Evolutionary conservation across 2,329 filamentous ascomycete genomes (phyloP), one percentile per base, ranked within the genome.

Genomic region (Fusarium pininemorale): DNA sequence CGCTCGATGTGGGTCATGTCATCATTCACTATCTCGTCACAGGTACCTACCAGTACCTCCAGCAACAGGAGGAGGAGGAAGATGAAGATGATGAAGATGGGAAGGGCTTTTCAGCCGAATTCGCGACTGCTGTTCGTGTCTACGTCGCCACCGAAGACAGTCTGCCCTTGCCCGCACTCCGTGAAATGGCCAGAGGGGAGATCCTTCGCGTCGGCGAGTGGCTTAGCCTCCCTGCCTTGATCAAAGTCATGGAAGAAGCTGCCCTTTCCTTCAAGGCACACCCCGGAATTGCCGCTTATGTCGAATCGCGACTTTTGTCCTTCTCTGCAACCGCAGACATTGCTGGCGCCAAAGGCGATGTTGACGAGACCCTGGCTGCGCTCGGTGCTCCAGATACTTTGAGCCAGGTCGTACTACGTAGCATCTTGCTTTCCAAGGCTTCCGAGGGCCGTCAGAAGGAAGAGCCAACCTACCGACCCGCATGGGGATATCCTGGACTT

Each of bases 11-110:
- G 1, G 69, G 70, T 6, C 70, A 70, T 30, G 69, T 66, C 3
- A 24, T 73, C 10, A 37, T 72, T 8, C 69, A 70, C 28, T 73
- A 60, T 18, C 26, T 73, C 4, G 7, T 28, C 5, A 63, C 69
- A 0, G 51, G 48, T 2, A 51, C 22, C 7, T 73, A 73, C 18
- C 58, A 69, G 18, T 61, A 18, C 26, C 61, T 73, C 4, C 24
- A 16, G 4, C 45, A 41, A 2, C 3, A 6, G 1, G 35, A 24
- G 3, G 5, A 15, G 4, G 16, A 20, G 10, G 6, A 39, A 1
- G 20, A 7, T 6, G 37, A 37, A 1, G 15, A 37, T 5, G 35
- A 37, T 5, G 15, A 26, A 26, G 24, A 18, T 35, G 32, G 16
- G 35, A 37, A 37, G 35, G 35, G 1, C 4, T 10, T 39, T 13